Evolutionary conservation across 768 basidiomycete genomes (phyloP).

Genomic region (Thelephora ganbajun): DNA sequence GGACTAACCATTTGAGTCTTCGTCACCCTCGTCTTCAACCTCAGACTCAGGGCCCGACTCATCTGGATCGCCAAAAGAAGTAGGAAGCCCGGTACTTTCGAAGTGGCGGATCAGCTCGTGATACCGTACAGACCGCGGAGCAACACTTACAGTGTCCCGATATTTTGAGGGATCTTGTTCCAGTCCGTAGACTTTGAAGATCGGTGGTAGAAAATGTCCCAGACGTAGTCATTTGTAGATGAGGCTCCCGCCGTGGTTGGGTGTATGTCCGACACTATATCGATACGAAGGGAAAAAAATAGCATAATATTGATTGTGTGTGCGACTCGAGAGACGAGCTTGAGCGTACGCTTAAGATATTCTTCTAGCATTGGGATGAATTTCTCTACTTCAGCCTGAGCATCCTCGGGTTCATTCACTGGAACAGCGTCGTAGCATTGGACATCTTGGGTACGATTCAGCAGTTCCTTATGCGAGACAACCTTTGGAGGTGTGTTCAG

Average conservation of each 20-base stretch:
- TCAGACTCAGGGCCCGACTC: conserved; percentile 36
- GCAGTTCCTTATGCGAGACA: conserved; percentile 35
- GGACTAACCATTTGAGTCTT: conserved; percentile 66
- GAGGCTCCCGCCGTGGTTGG: conserved; percentile 7
- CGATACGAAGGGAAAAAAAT: background rate
- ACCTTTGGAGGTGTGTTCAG: conserved; percentile 13
- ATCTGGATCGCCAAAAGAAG: conserved; percentile 37
- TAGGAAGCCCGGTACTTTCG: conserved; percentile 50
- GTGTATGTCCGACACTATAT: conserved; percentile 19
- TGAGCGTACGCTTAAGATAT: conserved; percentile 44
- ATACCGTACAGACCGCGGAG: background rate
- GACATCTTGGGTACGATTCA: conserved; percentile 18
- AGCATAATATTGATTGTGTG: too few relatives aligned
- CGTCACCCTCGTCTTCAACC: conserved; percentile 64
- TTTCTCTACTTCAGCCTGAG: conserved; percentile 28
- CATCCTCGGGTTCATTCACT: conserved; percentile 2
- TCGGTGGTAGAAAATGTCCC: conserved; percentile 72
- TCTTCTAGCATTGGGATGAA: conserved; percentile 68
- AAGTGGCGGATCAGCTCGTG: background rate
- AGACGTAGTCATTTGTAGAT: conserved; percentile 52
- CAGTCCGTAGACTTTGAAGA: conserved; percentile 46
- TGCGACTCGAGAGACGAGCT: background rate
- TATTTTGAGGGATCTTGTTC: conserved; percentile 30
- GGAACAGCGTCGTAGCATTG: conserved; percentile 60
- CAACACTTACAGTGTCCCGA: conserved; percentile 50